Percentiles rank a stretch among this genome's conserved stretches.
Evolutionary conservation across 1,284 basidiomycete species (phyloP).

Genomic region (Apiotrichum akiyoshidainum): DNA sequence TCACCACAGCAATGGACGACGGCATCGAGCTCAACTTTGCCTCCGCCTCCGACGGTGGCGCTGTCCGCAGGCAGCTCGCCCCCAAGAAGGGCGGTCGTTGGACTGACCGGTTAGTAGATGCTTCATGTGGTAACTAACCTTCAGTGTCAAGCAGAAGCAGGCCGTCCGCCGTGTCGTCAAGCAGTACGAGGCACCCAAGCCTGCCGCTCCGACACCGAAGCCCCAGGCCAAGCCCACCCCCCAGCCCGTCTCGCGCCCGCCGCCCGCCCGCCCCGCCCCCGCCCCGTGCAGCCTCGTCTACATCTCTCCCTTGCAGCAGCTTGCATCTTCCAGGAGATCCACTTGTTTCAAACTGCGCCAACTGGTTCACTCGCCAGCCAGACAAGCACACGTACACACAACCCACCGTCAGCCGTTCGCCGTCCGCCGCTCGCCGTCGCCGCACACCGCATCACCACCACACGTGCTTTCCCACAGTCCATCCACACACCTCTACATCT

Average conservation of each 20-base stretch:
- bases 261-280: slow-evolving; percentile 2
- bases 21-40: slow-evolving; percentile 52
- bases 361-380: no score
- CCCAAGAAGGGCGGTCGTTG: slow-evolving; percentile 69
- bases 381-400: no score
- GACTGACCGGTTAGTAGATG: slow-evolving; percentile 67
- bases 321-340: no score
- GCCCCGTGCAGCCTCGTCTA: slow-evolving; percentile 1
- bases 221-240: slow-evolving; percentile 6
- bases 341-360: no score
- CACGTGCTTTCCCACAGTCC: no score
- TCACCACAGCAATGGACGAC: slow-evolving; percentile 40
- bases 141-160: slow-evolving; percentile 47
- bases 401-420: no score
- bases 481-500: no score
- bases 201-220: neutral
- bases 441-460: no score
- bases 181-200: slow-evolving; percentile 12
- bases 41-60: slow-evolving; percentile 20
- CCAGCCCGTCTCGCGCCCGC: slow-evolving; percentile 2
- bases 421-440: no score
- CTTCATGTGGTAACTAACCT: neutral
- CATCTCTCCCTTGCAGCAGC: no score
- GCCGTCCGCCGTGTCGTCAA: slow-evolving; percentile 26
- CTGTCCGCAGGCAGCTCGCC: slow-evolving; percentile 21